Evolutionary conservation across 2,329 filamentous ascomycete species (phyloP), one percentile per base, ranked within the genome.

Genomic region (Xylariaceae sp.): DNA sequence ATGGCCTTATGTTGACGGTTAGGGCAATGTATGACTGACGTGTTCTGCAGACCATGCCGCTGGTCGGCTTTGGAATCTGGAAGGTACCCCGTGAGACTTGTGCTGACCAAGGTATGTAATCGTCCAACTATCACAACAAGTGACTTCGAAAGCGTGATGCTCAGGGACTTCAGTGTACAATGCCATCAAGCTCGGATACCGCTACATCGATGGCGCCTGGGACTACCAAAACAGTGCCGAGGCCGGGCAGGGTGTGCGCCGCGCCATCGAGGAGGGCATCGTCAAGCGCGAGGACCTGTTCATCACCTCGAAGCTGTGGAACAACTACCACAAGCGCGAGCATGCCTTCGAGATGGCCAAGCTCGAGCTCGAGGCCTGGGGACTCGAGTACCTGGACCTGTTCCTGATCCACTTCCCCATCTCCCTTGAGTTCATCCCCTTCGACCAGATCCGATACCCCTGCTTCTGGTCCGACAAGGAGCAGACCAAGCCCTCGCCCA

Each of bases 271-370:
- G 6, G 76, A 84, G 58, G 80, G 80, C 34, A 78, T 85, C 46
- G 76, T 88, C 8, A 83, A 85, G 55, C 77, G 85, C 46, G 73
- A 81, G 43, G 76, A 87, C 53, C 72, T 88, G 58, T 88, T 87
- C 70, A 75, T 88, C 61, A 84, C 81, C 1, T 84, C 81, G 8
- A 88, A 87, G 68, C 72, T 87, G 37, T 86, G 83, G 83, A 85
- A 84, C 71, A 84, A 82, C 68, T 76, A 72, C 63, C 81, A 85
- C 65, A 75, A 79, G 59, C 79, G 78, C 0, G 77, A 84, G 63
- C 81, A 84, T 63, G 86, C 88, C 12, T 73, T 80, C 56, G 72
- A 78, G 60, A 84, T 84, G 58, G 78, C 84, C 47, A 75, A 79
- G 59, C 76, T 80, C 41, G 84, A 84, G 42, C 73, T 87, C 50